Percentiles rank a stretch among this genome's conserved stretches.
phyloP scores from a whole-genome alignment of 2,329 filamentous ascomycete genomes.

The Phialophora chinensis region DNA sequence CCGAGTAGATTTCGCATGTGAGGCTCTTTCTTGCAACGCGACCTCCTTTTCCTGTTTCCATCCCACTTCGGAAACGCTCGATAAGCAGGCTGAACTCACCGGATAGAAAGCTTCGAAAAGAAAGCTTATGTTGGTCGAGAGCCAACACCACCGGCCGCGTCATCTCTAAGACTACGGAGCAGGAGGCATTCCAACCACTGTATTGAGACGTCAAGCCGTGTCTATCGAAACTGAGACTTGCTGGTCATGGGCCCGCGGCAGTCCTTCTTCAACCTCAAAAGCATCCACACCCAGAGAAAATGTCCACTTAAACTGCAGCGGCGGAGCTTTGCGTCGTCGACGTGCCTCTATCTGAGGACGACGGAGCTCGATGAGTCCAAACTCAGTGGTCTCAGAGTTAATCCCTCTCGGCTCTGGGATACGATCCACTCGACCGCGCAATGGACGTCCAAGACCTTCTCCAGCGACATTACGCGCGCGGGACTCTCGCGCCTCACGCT shows the following conservation, averaged over 20 bases:
- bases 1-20: background rate
- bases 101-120: background rate
- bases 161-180: background rate
- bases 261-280: background rate
- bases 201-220: background rate
- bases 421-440: conserved; percentile 32
- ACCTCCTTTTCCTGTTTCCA: background rate
- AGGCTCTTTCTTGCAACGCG: background rate
- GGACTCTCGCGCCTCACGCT: conserved; percentile 64
- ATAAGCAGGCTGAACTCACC: background rate
- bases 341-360: conserved; percentile 12
- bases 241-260: background rate
- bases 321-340: conserved; percentile 21
- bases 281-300: background rate
- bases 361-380: conserved; percentile 23
- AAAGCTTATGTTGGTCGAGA: background rate
- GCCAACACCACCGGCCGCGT: background rate
- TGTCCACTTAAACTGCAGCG: background rate
- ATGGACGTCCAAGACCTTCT: conserved; percentile 28
- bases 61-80: background rate
- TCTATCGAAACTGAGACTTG: background rate
- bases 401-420: conserved; percentile 30
- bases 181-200: background rate
- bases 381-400: conserved; percentile 23
- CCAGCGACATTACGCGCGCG: conserved; percentile 24